Base-by-base conservation (phyloP, 306 rosid genomes). In the Cercis canadensis region DNA sequence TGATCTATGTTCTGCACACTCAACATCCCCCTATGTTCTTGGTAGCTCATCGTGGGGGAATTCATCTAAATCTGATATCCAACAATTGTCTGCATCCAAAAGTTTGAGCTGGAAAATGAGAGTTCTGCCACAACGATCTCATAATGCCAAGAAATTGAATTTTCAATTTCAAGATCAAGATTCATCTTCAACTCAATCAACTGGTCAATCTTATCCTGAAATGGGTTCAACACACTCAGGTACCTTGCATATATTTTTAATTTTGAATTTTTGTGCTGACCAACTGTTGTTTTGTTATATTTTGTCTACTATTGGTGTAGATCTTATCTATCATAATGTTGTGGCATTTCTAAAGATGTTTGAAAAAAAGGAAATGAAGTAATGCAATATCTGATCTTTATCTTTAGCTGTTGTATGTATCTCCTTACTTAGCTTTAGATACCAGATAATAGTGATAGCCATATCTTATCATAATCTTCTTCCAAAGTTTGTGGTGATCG, bases 181-280 rank as follows among this genome's bases (percentile, higher is more conserved):
- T 59, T 90, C 90, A 5, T 77, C 89, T 54, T 83, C 96, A 51
- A 69, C 87, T 81, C 96, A 85, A 70, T 89, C 87, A 5, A 81
- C 87, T 4, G 77, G 80, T 64, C 83, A 85, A 49, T 85, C 92
- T 31, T 76, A 77, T 60, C 43, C 82, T 2, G 83, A 83, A 81
- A 78, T 66, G 15, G 82, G 74, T 78, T 78, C 92, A 2, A 51
- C 75, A 8, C 77, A 78, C 55, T 76, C 82, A 72, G 92, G 90
- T 82, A 43, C 60, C 18, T 70, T 43, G 4, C n/a, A 18, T 52
- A 37, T 18, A 31, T 10, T 24, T 49, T 34, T 55, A 54, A 56
- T 57, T 57, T 4, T 58, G 17, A 33, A 10, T 40, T 44, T 36
- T 14, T 33, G n/a, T 69, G 39, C 51, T 39, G 40, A 49, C 52